These are phyloP conservation scores for Aspergillus luchuensis DNA, from an alignment of 2,329 filamentous ascomycete species.

Conservation along the genomic window DNA sequence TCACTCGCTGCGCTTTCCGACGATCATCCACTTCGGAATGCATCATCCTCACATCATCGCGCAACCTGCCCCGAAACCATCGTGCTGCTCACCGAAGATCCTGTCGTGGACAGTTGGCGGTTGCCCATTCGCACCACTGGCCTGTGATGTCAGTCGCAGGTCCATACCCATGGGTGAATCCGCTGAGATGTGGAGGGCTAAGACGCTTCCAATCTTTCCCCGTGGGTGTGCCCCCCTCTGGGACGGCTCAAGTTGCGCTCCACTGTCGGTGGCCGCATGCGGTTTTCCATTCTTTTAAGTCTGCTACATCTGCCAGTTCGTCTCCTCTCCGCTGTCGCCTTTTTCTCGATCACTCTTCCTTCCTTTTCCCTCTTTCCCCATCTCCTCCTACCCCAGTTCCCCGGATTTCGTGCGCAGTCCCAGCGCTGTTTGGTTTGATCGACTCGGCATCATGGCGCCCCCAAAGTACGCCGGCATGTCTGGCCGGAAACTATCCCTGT, in stretches of 20 bases:
- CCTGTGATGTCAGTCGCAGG: slow-evolving; percentile 6
- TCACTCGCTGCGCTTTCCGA: slow-evolving; percentile 2
- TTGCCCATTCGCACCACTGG: not conserved
- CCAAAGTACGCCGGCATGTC: slow-evolving; percentile 59
- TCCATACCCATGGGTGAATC: not conserved
- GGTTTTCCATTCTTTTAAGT: slow-evolving; percentile 6
- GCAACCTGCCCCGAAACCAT: slow-evolving; percentile 1
- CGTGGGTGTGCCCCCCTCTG: slow-evolving; percentile 8
- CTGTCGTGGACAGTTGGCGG: not conserved
- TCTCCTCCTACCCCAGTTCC: not conserved
- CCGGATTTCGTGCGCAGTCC: not conserved
- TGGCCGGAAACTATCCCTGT: slow-evolving; percentile 58
- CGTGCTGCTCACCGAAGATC: slow-evolving; percentile 2
- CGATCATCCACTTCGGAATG: slow-evolving; percentile 9
- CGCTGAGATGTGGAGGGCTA: not conserved
- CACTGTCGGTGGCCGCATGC: slow-evolving; percentile 4
- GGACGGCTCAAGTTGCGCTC: slow-evolving; percentile 1
- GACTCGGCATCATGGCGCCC: slow-evolving; percentile 49
- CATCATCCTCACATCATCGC: slow-evolving; percentile 12
- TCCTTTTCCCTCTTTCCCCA: not conserved
- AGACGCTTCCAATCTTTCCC: slow-evolving; percentile 6
- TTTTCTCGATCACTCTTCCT: not conserved
- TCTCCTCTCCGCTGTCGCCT: not conserved
- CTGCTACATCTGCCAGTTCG: not conserved
- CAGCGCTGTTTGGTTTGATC: not conserved